Percentiles rank a stretch among this genome's conserved stretches.
Evolutionary conservation across 306 rosid species (phyloP).

Genomic region (Quillaja saponaria): DNA sequence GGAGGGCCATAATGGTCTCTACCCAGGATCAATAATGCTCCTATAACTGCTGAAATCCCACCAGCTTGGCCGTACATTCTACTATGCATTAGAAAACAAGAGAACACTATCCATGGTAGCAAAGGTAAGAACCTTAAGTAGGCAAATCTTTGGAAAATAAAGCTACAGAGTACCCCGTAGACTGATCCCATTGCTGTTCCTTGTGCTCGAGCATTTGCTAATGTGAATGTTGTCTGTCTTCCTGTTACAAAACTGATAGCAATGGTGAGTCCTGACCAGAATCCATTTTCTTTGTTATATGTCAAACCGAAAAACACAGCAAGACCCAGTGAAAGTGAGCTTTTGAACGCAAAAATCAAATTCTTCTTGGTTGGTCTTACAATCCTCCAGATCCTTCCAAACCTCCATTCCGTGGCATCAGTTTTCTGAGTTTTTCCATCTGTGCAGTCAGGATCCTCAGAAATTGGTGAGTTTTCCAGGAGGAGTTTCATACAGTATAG

Average conservation of each 20-base stretch:
- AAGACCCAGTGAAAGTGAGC: conserved; percentile 66
- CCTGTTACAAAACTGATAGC: conserved; percentile 59
- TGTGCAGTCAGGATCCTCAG: conserved; percentile 18
- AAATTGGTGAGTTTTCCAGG: conserved; percentile 33
- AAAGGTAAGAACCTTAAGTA: conserved; percentile 50
- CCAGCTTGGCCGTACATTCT: conserved; percentile 87
- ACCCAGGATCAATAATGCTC: conserved; percentile 73
- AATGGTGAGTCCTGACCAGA: conserved; percentile 78
- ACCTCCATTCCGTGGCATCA: conserved; percentile 13
- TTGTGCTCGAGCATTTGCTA: conserved; percentile 71
- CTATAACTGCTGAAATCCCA: conserved; percentile 66
- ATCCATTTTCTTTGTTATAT: conserved; percentile 56
- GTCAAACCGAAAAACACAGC: conserved; percentile 66
- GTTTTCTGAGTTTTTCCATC: conserved; percentile 14
- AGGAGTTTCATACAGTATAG: conserved; percentile 61
- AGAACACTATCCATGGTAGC: conserved; percentile 67
- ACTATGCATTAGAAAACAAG: conserved; percentile 65
- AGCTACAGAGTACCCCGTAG: conserved; percentile 64
- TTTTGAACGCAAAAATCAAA: conserved; percentile 64
- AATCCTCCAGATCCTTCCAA: conserved; percentile 25
- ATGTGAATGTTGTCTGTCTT: conserved; percentile 59
- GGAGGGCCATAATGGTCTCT: conserved; percentile 62
- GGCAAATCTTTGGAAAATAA: conserved; percentile 33
- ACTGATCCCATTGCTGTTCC: conserved; percentile 81
- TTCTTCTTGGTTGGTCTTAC: conserved; percentile 36